Conservation (phyloP, 176 grass and related monocot species). For the Avena sativa region DNA sequence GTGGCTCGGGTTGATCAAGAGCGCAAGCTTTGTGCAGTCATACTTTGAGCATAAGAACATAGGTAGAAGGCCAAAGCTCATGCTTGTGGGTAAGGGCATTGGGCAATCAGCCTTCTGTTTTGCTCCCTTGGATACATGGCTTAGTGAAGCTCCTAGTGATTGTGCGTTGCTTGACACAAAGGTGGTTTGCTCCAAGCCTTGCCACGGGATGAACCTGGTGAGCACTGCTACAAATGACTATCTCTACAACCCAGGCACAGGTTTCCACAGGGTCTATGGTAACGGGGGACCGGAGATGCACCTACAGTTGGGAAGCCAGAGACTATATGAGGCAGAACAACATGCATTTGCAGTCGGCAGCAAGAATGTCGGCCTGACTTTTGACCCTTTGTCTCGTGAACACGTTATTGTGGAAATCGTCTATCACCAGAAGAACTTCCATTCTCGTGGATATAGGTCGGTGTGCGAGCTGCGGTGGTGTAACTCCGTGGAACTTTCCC, state of each 20-base stretch:
- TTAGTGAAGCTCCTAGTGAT: neutral
- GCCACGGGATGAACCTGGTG: conserved; percentile 41
- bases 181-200: conserved; percentile 44
- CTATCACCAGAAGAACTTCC: neutral
- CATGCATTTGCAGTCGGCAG: neutral
- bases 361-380: conserved; percentile 7
- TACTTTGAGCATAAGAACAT: conserved; percentile 11
- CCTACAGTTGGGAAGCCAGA: neutral
- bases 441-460: neutral
- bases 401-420: neutral
- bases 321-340: neutral
- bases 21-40: neutral
- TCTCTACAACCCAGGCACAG: conserved; percentile 35
- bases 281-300: neutral
- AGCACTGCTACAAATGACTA: conserved; percentile 1
- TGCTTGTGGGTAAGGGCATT: conserved; percentile 41
- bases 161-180: neutral
- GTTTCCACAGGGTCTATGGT: neutral
- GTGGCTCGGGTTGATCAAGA: conserved; percentile 31
- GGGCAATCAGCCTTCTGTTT: neutral
- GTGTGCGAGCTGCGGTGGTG: neutral
- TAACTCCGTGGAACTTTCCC: neutral
- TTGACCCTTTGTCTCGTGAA: conserved; percentile 9
- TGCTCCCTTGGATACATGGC: conserved; percentile 5
- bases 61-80: conserved; percentile 34